Percentiles rank a stretch among this genome's conserved stretches.
Conservation (phyloP, 2,329 filamentous ascomycete genomes). For the Colletotrichum sp. region DNA sequence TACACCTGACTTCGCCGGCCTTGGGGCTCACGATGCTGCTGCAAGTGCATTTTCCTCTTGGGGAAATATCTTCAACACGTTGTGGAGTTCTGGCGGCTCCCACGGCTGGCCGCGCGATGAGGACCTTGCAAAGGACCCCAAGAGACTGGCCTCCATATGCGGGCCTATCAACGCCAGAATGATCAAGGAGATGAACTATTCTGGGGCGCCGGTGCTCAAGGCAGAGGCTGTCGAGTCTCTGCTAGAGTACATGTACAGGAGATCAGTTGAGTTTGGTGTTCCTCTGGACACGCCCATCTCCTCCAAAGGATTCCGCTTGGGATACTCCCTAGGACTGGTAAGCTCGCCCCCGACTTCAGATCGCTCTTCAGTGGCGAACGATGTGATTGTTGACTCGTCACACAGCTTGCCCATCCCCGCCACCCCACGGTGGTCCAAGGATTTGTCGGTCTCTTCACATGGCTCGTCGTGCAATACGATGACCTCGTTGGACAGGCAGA, state of each 20-base stretch:
- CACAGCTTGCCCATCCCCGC: constrained; percentile 25
- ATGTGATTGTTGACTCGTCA: not conserved
- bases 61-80: not conserved
- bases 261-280: constrained; percentile 22
- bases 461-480: constrained; percentile 27
- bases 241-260: constrained; percentile 23
- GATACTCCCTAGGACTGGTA: constrained; percentile 22
- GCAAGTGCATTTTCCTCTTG: not conserved
- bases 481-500: constrained; percentile 24
- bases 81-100: constrained; percentile 1
- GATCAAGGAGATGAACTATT: constrained; percentile 15
- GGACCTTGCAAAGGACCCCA: constrained; percentile 11
- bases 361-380: not conserved
- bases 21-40: not conserved
- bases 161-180: constrained; percentile 12
- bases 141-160: not conserved
- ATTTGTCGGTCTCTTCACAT: constrained; percentile 26
- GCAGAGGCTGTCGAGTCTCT: constrained; percentile 20
- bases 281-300: constrained; percentile 24
- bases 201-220: constrained; percentile 19
- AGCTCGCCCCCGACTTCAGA: not conserved
- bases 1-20: not conserved
- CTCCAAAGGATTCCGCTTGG: constrained; percentile 24
- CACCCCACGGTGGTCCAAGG: constrained; percentile 22
- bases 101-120: not conserved